Percentiles rank a stretch among this genome's conserved stretches.
Conservation (phyloP, 768 basidiomycete species). For the Chiua virens region DNA sequence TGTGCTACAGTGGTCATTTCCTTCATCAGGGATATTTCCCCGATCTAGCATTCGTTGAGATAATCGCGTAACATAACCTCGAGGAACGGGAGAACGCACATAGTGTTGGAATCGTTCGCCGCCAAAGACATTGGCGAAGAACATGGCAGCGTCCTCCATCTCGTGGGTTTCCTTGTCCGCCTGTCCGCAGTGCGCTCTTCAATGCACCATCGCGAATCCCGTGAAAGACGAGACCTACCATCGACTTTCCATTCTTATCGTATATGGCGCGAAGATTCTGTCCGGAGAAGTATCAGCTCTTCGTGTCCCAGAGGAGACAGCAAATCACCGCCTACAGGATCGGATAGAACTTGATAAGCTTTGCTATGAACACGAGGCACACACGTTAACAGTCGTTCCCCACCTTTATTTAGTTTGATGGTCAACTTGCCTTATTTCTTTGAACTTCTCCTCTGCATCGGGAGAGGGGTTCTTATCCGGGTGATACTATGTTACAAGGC, state of each 20-base stretch:
- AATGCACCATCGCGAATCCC: slow-evolving; percentile 5
- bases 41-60: slow-evolving; percentile 59
- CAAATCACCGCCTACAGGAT: slow-evolving; percentile 54
- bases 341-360: slow-evolving; percentile 92
- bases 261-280: slow-evolving; percentile 86
- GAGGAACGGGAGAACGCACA: slow-evolving; percentile 47
- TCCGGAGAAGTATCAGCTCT: slow-evolving; percentile 8
- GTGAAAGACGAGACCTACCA: slow-evolving; percentile 47
- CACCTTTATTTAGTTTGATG: slow-evolving; percentile 10
- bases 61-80: not conserved
- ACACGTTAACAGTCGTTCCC: slow-evolving; percentile 15
- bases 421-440: slow-evolving; percentile 78
- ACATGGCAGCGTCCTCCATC: slow-evolving; percentile 90
- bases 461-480: slow-evolving; percentile 92
- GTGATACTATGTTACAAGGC: slow-evolving; percentile 62
- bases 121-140: slow-evolving; percentile 96
- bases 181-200: slow-evolving; percentile 31
- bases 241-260: slow-evolving; percentile 92
- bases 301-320: slow-evolving; percentile 6
- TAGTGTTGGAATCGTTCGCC: slow-evolving; percentile 91
- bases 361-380: slow-evolving; percentile 52
- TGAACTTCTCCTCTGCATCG: slow-evolving; percentile 96
- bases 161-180: slow-evolving; percentile 77
- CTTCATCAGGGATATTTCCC: slow-evolving; percentile 95
- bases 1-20: slow-evolving; percentile 85